Evolutionary conservation across 768 basidiomycete species (phyloP), one percentile per base, ranked within the genome.

Genomic region (Suillus hirtellus): DNA sequence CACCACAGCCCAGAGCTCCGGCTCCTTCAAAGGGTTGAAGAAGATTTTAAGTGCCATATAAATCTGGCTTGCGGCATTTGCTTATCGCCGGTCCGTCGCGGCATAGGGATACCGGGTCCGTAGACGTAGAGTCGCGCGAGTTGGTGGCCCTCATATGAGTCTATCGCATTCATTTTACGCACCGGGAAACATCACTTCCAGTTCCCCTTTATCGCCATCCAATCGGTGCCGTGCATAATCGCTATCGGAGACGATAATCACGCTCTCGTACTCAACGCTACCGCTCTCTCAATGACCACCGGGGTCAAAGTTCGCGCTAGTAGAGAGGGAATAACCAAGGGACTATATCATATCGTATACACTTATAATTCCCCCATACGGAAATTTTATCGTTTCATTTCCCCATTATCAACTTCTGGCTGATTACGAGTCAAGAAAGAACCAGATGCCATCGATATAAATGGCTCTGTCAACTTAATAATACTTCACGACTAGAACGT

Each of bases 11-110:
- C 59, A 60, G 43, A 31, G 60, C 47, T 42, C 56, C 17, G 42
- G 60, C 50, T 66, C 65, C 27, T 38, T 61, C 42, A 63, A 47
- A 15, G 59, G 54, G n/a, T 42, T 66, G 62, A 67, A 55, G 65
- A 67, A 66, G 58, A 55, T 66, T 21, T 60, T 64, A 17, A 31
- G 60, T 3, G 56, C 44, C 9, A 64, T 60, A 38, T 66, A 38
- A 52, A 59, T 3, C 21, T 24, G 27, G 3, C 11, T 14, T 19
- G 11, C 47, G 35, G 35, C 21, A 55, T 38, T 21, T 40, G 11
- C 21, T 15, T 17, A 37, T 17, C 24, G 15, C 24, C 24, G 24
- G 17, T 42, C 17, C 17, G 31, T 31, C 31, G 31, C 31, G 31
- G 31, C 6, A 31, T 31, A 31, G 31, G 31, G 5, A 31, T 15